These are phyloP conservation scores for Plectranthus barbatus DNA, from an alignment of 257 asterid genomes.

Conservation along the genomic window DNA sequence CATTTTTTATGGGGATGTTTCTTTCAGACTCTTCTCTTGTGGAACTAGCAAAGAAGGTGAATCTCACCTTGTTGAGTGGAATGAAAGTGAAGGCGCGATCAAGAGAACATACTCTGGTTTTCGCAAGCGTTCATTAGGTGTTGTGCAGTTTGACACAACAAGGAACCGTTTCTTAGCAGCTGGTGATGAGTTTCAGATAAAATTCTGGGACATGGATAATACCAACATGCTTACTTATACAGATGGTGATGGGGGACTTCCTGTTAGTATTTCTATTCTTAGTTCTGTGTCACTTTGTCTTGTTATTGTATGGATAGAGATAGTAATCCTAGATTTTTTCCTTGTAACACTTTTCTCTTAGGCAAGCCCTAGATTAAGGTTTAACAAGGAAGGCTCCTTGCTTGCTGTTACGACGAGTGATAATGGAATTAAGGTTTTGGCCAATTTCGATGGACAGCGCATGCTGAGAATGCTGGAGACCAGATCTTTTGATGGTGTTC, in stretches of 20 bases:
- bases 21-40: constrained; percentile 87
- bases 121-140: constrained; percentile 79
- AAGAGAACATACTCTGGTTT: constrained; percentile 87
- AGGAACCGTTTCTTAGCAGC: constrained; percentile 87
- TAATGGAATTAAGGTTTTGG: constrained; percentile 83
- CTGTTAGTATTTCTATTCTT: constrained; percentile 46
- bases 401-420: constrained; percentile 89
- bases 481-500: constrained; percentile 70
- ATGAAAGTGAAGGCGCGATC: constrained; percentile 96
- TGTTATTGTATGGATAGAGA: background rate
- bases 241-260: constrained; percentile 91
- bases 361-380: constrained; percentile 87
- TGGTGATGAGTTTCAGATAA: constrained; percentile 89
- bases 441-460: constrained; percentile 77
- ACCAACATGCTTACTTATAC: constrained; percentile 53
- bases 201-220: constrained; percentile 98
- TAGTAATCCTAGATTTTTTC: background rate
- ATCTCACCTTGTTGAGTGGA: constrained; percentile 98
- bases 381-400: constrained; percentile 83
- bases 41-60: constrained; percentile 99
- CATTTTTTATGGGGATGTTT: constrained; percentile 12
- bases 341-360: constrained; percentile 20
- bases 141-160: constrained; percentile 91
- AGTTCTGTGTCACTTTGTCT: constrained; percentile 6
- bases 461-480: constrained; percentile 70